Evolutionary conservation across 2,329 filamentous ascomycete species (phyloP), one percentile per base, ranked within the genome.

Genomic region (Fusarium torreyae): DNA sequence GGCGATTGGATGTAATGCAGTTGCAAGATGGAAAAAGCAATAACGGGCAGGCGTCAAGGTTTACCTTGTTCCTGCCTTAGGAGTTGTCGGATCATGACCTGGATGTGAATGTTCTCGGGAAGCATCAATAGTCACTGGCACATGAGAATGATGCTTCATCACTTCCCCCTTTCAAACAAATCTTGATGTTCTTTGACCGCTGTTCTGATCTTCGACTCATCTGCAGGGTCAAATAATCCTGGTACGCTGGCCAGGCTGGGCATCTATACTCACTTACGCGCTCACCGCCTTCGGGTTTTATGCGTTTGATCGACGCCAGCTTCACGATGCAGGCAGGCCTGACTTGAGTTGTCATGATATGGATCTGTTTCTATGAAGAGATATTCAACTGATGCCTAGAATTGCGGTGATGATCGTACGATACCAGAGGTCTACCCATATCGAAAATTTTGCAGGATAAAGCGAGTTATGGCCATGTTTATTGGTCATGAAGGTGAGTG

Each of bases 221-320:
- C 50, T 57, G 46, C 66, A 62, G 51, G 42, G 38, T 51, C 43
- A 51, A 69, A 69, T 33, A 44, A 69, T 51, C 60, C 61, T 66
- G 51, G 50, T 54, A 49, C 36, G 38, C 40, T 63, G 40, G 50
- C 44, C 62, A 49, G 33, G 38, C 40, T 63, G 40, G 50, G 49
- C 62, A 67, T 50, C 40, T 51, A 49, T 18, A 48, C 26, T 63
- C 31, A 33, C 40, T 65, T 60, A 20, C 38, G 39, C 56, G 57
- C 66, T 66, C 66, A 69, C 66, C 66, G 66, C 66, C 66, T 69
- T 53, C 45, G 54, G 53, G 33, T 49, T 33, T 44, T 43, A 26
- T 50, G 33, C 34, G 39, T 39, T 46, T 57, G 52, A 54, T 69
- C 66, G 51, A 63, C 51, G 42, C 57, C 44, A 63, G 42, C 51